phyloP scores from a whole-genome alignment of 2,329 filamentous ascomycete species.

The Orbilia javanica region DNA sequence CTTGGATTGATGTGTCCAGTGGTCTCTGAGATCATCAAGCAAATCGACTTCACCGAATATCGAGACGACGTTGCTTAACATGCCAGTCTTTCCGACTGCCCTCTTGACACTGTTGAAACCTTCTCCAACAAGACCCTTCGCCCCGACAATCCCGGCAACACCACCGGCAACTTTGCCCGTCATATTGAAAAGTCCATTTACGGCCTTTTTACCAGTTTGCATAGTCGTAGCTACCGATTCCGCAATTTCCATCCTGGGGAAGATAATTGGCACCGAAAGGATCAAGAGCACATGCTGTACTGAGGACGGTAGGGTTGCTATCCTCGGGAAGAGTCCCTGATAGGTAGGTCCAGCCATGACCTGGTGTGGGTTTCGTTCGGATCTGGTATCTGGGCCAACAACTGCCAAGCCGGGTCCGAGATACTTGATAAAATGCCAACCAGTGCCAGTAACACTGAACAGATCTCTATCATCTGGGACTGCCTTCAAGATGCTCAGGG shows the following conservation, averaged over 20 bases:
- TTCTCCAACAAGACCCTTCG: conserved; percentile 89
- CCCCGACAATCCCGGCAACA: conserved; percentile 93
- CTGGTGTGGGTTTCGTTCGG: conserved; percentile 87
- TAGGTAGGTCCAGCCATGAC: conserved; percentile 97
- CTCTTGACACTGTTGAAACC: conserved; percentile 97
- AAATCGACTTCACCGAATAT: conserved; percentile 97
- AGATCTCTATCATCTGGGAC: conserved; percentile 88
- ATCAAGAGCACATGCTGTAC: conserved; percentile 98
- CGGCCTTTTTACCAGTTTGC: conserved; percentile 93
- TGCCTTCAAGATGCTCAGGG: conserved; percentile 89
- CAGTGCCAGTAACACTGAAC: conserved; percentile 95
- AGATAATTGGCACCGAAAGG: conserved; percentile 89
- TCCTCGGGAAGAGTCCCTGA: conserved; percentile 95
- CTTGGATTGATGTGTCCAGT: conserved; percentile 98
- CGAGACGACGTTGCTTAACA: conserved; percentile 96
- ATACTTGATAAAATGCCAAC: conserved; percentile 99
- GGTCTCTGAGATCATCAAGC: conserved; percentile 91
- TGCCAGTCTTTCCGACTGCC: conserved; percentile 90
- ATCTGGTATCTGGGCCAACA: conserved; percentile 89
- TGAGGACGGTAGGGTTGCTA: conserved; percentile 87
- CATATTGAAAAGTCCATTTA: conserved; percentile 96
- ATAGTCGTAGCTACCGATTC: conserved; percentile 92
- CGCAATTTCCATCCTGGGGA: conserved; percentile 89
- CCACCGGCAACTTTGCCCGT: conserved; percentile 94
- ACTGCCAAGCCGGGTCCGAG: conserved; percentile 91